phyloP scores from a whole-genome alignment of 2,329 filamentous ascomycete genomes.

The Taxawa tesnikishii region DNA sequence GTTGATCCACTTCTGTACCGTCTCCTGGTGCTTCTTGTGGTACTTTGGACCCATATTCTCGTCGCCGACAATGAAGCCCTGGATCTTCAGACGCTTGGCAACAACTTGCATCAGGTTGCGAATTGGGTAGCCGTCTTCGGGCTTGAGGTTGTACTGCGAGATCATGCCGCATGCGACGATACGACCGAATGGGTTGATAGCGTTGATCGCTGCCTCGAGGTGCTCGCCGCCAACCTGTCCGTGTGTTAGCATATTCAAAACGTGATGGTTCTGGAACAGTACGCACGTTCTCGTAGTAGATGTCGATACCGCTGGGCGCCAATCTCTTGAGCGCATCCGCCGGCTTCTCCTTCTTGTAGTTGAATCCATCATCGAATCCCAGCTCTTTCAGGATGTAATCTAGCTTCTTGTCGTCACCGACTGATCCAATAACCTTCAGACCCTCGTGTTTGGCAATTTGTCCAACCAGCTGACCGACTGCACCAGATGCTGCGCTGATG shows the following conservation, averaged over 20 bases:
- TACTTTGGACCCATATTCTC: conserved; percentile 55
- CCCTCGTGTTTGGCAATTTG: conserved; percentile 76
- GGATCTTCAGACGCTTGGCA: conserved; percentile 55
- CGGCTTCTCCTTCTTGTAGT: conserved; percentile 76
- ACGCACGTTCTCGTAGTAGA: conserved; percentile 66
- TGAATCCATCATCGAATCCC: conserved; percentile 64
- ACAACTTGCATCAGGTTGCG: conserved; percentile 54
- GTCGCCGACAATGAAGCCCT: conserved; percentile 64
- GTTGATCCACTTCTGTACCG: conserved; percentile 61
- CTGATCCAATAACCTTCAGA: conserved; percentile 65
- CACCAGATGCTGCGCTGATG: conserved; percentile 66
- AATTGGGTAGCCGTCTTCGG: conserved; percentile 49
- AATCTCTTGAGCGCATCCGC: conserved; percentile 55
- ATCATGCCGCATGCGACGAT: conserved; percentile 58
- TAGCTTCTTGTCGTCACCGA: conserved; percentile 69
- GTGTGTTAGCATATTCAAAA: not conserved
- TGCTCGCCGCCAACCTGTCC: conserved; percentile 50
- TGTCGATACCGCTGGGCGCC: conserved; percentile 67
- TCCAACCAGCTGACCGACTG: conserved; percentile 72
- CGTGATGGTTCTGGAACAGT: not conserved
- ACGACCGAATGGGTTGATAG: conserved; percentile 53
- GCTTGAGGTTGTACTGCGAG: conserved; percentile 58
- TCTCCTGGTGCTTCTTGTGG: conserved; percentile 59
- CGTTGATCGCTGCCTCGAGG: conserved; percentile 52
- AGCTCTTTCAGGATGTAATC: conserved; percentile 60